Conservation (phyloP, 2,329 filamentous ascomycete species). For the Alternaria gaisen region DNA sequence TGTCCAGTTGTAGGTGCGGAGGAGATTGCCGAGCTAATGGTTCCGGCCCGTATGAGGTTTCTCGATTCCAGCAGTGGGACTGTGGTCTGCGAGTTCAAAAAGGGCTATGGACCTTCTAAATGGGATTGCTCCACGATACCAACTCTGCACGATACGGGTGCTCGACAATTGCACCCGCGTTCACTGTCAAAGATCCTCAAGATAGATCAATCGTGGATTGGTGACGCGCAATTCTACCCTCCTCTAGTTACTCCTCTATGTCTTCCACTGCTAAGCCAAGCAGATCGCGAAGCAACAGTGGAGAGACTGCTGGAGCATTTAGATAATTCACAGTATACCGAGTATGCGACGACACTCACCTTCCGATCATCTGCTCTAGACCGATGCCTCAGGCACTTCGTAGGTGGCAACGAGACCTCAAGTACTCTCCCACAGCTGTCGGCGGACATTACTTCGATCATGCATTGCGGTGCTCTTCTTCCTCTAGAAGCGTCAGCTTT, state of each 20-base stretch:
- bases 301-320: background rate
- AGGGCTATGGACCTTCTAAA: background rate
- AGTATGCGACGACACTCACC: background rate
- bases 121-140: background rate
- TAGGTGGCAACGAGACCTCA: background rate
- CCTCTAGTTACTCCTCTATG: background rate
- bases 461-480: constrained; percentile 9
- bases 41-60: background rate
- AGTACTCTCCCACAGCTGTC: background rate
- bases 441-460: background rate
- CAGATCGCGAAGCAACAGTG: background rate
- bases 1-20: background rate
- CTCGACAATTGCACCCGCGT: background rate
- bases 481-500: background rate
- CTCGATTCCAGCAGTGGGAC: background rate
- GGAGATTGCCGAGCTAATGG: constrained; percentile 5
- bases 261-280: background rate
- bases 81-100: background rate
- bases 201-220: background rate
- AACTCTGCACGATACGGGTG: background rate
- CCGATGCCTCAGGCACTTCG: background rate
- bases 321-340: background rate
- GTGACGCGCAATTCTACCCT: background rate
- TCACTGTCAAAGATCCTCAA: background rate
- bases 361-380: background rate